These are phyloP conservation scores for Geopyxis carbonaria DNA, from an alignment of 495 filamentous ascomycete genomes.

Conservation along the genomic window DNA sequence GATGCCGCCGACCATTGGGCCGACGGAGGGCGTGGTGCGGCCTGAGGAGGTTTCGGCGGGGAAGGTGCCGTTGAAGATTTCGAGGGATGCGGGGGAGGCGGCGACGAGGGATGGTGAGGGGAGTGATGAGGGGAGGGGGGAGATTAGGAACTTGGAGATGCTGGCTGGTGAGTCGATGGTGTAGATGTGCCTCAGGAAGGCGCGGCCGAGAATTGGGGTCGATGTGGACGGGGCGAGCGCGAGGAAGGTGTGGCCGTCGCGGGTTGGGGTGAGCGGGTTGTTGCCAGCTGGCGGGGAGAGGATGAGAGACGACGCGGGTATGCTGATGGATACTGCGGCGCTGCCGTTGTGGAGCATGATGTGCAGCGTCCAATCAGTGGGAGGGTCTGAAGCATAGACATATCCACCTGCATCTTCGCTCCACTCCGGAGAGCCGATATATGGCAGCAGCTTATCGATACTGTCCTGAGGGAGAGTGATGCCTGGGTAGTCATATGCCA, in stretches of 20 bases:
- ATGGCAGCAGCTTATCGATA: constrained; percentile 14
- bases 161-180: constrained; percentile 18
- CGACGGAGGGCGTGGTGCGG: constrained; percentile 7
- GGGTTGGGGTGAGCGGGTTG: constrained; percentile 16
- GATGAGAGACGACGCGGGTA: constrained; percentile 21
- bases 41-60: background rate
- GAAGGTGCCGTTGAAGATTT: constrained; percentile 12
- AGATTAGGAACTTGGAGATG: constrained; percentile 18
- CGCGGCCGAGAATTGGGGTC: constrained; percentile 19
- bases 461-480: constrained; percentile 12
- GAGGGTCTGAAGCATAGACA: constrained; percentile 11
- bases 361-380: constrained; percentile 14
- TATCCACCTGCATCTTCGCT: constrained; percentile 16
- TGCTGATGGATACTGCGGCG: constrained; percentile 5
- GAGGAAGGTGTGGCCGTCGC: constrained; percentile 18
- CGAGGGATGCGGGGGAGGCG: constrained; percentile 13
- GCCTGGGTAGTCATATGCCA: constrained; percentile 18
- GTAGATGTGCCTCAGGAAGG: constrained; percentile 21
- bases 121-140: constrained; percentile 13
- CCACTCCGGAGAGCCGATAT: constrained; percentile 16
- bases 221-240: constrained; percentile 16
- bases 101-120: constrained; percentile 8
- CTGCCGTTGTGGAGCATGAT: constrained; percentile 21
- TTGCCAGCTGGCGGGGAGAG: constrained; percentile 9
- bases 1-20: constrained; percentile 22